Evolutionary conservation across 2,329 filamentous ascomycete genomes (phyloP), one percentile per base, ranked within the genome.

Genomic region (Fusarium devonianum): DNA sequence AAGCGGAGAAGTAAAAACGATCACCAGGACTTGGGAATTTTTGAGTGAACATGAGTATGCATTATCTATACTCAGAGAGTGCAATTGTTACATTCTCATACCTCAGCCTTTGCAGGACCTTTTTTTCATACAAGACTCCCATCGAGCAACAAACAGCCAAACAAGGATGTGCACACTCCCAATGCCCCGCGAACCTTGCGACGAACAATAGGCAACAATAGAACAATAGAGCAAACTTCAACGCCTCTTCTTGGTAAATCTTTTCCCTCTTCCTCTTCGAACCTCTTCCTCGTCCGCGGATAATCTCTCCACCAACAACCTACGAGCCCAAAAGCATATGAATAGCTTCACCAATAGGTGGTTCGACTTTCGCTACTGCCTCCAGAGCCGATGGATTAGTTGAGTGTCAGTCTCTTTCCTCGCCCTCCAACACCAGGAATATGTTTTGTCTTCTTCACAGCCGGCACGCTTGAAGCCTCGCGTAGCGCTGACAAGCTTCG

Each of bases 401-500:
- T 45, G 12, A 57, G 47, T 14, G 58, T 57, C 17, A 56, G 25
- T 13, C 60, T 44, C 23, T 65, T 63, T 9, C 50, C 53, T 2
- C 28, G 38, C 11, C 33, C 50, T 30, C 21, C 17, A 17, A 35
- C n/a, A 26, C 18, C 16, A 9, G 32, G 32, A 8, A 21, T 17
- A 1, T 29, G 36, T n/a, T 41, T 53, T 4, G 40, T 16, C 40
- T 56, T 57, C 13, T 37, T 59, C 3, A 39, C 49, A 6, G 26
- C 26, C n/a, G 43, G 41, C 7, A 52, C 36, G 18, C 28, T 40
- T 1, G 57, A 45, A 3, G 49, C 11, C 22, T 49, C 49, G 9
- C 32, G 40, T 34, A 56, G 38, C 3, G 29, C 44, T 5, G 58
- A 47, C 12, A 68, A 36, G 25, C 63, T 64, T 39, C 53, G 53